Conservation (phyloP, 805 yeast genomes). For the Ogataea glucozyma region DNA sequence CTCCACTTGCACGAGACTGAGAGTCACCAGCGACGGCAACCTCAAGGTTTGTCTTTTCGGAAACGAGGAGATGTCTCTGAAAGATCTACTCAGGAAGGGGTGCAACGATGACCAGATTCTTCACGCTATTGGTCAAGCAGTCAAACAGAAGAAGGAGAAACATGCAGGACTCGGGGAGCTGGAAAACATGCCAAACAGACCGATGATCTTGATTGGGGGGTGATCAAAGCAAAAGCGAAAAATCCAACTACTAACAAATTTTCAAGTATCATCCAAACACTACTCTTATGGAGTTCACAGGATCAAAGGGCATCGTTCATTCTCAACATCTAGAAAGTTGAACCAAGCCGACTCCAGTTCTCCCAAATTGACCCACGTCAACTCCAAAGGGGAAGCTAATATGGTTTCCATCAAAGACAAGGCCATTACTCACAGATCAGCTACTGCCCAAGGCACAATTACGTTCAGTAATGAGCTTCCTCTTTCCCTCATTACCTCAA, state of each 20-base stretch:
- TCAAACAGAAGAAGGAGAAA: slow-evolving; percentile 46
- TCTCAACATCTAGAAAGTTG: not conserved
- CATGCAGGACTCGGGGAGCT: slow-evolving; percentile 54
- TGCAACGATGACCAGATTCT: slow-evolving; percentile 39
- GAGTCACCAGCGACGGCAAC: slow-evolving; percentile 55
- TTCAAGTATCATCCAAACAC: no score
- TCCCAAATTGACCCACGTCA: slow-evolving; percentile 40
- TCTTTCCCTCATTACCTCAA: slow-evolving; percentile 34
- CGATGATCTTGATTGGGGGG: slow-evolving; percentile 61
- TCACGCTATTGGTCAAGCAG: slow-evolving; percentile 45
- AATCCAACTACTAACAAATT: slow-evolving; percentile 13
- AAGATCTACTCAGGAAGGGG: slow-evolving; percentile 44
- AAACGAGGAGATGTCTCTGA: slow-evolving; percentile 48
- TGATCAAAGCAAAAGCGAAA: slow-evolving; percentile 20
- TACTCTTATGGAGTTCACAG: no score
- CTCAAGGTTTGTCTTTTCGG: slow-evolving; percentile 57
- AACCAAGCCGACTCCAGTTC: not conserved
- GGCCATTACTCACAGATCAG: slow-evolving; percentile 40
- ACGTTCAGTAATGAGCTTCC: slow-evolving; percentile 39
- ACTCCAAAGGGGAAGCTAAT: slow-evolving; percentile 38
- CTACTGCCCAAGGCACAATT: slow-evolving; percentile 46
- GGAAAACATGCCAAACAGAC: slow-evolving; percentile 48
- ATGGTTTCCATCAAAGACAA: slow-evolving; percentile 53
- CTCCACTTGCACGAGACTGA: slow-evolving; percentile 50
- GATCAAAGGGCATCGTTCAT: no score